These are phyloP conservation scores for Termitomyces sp. DNA, from an alignment of 768 basidiomycete species.

Conservation along the genomic window DNA sequence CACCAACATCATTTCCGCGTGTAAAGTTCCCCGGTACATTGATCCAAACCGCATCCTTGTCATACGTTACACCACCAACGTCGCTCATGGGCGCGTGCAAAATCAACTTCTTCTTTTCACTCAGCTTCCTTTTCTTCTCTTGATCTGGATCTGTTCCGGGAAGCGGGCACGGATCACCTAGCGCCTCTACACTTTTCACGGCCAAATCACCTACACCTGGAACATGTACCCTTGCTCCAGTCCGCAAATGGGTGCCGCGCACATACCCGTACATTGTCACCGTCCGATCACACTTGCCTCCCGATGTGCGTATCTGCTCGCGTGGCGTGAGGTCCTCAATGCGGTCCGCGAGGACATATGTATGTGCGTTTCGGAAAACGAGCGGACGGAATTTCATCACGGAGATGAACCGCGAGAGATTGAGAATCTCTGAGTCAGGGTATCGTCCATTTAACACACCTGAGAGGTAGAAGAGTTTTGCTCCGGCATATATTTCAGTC, in stretches of 20 bases:
- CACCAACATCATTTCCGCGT: constrained; percentile 63
- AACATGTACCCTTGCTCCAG: constrained; percentile 80
- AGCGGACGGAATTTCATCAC: constrained; percentile 99
- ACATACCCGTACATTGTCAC: constrained; percentile 95
- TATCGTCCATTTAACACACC: constrained; percentile 97
- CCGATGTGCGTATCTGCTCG: constrained; percentile 67
- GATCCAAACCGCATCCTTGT: constrained; percentile 97
- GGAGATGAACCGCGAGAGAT: constrained; percentile 91
- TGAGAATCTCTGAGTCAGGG: constrained; percentile 93
- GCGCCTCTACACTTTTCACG: constrained; percentile 62
- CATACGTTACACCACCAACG: constrained; percentile 92
- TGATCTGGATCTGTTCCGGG: constrained; percentile 90
- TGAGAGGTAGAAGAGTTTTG: constrained; percentile 96
- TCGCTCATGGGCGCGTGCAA: constrained; percentile 99
- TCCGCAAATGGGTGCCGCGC: constrained; percentile 78
- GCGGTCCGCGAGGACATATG: constrained; percentile 92
- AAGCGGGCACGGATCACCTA: constrained; percentile 94
- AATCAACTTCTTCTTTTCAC: constrained; percentile 88
- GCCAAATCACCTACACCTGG: constrained; percentile 91
- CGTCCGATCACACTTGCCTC: constrained; percentile 90
- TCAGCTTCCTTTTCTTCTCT: constrained; percentile 88
- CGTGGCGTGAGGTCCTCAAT: constrained; percentile 92
- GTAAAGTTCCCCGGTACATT: constrained; percentile 96
- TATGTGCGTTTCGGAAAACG: constrained; percentile 91
- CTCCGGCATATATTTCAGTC: constrained; percentile 99